Conservation (phyloP, 495 filamentous ascomycete genomes). For the Tricharina praecox region DNA sequence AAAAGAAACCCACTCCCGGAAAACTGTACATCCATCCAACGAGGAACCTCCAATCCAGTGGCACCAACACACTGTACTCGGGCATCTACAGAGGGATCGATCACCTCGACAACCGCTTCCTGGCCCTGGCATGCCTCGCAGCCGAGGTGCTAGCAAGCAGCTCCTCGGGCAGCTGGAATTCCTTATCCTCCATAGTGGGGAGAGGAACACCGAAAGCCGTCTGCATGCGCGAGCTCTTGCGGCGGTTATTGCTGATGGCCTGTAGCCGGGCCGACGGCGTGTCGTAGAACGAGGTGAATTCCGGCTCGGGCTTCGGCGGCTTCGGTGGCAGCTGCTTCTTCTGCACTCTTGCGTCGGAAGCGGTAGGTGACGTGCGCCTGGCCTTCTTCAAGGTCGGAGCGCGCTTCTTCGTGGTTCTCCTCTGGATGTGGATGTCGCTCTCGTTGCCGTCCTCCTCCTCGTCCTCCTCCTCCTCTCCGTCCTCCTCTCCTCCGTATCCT, state of each 20-base stretch:
- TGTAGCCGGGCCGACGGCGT: constrained; percentile 60
- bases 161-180: constrained; percentile 60
- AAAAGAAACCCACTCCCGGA: too few relatives aligned
- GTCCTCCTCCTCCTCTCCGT: constrained; percentile 13
- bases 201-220: constrained; percentile 68
- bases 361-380: neutral
- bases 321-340: too few relatives aligned
- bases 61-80: too few relatives aligned
- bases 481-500: too few relatives aligned
- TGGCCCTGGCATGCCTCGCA: constrained; percentile 44
- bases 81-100: too few relatives aligned
- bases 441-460: constrained; percentile 9
- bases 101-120: constrained; percentile 37
- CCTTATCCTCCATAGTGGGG: constrained; percentile 48
- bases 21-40: too few relatives aligned
- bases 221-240: constrained; percentile 21
- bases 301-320: constrained; percentile 21
- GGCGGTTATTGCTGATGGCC: constrained; percentile 33
- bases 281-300: constrained; percentile 68
- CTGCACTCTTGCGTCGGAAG: constrained; percentile 8
- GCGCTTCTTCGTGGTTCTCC: constrained; percentile 9
- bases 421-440: constrained; percentile 9
- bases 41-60: too few relatives aligned
- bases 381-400: constrained; percentile 12
- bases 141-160: constrained; percentile 43